Base-by-base conservation (phyloP, 1,284 basidiomycete genomes). In the Rhizopogon hawkerae region DNA sequence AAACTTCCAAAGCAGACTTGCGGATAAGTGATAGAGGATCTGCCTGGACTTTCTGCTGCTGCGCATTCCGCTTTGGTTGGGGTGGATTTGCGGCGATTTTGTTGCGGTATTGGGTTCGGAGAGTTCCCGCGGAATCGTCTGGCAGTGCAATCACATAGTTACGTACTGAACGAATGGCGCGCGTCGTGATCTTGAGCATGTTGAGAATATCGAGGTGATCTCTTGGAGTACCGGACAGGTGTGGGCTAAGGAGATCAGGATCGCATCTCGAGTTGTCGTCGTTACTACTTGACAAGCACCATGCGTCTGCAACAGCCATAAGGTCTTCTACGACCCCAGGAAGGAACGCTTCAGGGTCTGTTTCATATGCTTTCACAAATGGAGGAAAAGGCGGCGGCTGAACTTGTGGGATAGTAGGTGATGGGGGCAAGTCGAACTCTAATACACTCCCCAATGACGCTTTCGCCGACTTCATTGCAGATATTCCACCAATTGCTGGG, bases 141-240 rank as follows among this genome's bases (percentile, higher is more conserved):
- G 88, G 89, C 13, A 91, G 76, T 0, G 85, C 81, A 24, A 91
- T 70, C 24, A 89, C 70, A 61, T 90, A 91, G 62, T 89, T 89
- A 18, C 89, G 77, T 29, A 89, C 83, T 21, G 83, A 81, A 34
- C 89, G 79, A 49, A 92, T 80, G 3, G 85, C 79, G 39, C 74
- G 77, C 4, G 89, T 92, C 0, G 87, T 91, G 1, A 74, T 78
- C 61, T 87, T 81, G 43, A 92, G 76, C 2, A 81, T 69, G 7
- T 69, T 70, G 5, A 91, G 74, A 3, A 92, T 74, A 56, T 90
- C 83, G 14, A 69, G 57, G 24, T 35, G 46, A 6, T 54, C 41
- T 9, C 2, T 33, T 21, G 21, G 21, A 21, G 21, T 21, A 21
- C 21, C 21, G 9, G 50, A 42, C n/a, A 34, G 2, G 3, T 11